phyloP scores from a whole-genome alignment of 345 rosid genomes.

The Aegle marmelos region DNA sequence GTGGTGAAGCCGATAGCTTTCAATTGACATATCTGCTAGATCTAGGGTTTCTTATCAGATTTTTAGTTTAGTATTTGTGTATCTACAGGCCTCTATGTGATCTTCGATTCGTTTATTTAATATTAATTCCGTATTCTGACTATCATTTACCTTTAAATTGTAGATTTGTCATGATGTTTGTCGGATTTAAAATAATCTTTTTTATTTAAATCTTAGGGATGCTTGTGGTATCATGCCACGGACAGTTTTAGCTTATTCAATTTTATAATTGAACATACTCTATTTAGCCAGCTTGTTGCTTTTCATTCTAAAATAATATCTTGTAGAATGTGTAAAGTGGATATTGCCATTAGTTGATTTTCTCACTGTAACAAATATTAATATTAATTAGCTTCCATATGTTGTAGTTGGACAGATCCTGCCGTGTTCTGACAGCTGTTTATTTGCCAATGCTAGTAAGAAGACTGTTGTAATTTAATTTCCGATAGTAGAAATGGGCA shows the following conservation, averaged over 20 bases:
- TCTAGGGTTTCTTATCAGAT: constrained; percentile 2
- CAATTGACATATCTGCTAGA: constrained; percentile 6
- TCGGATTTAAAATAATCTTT: background rate
- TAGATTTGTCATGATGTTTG: background rate
- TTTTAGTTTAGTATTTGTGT: background rate
- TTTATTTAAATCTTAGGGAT: no score
- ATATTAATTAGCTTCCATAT: background rate
- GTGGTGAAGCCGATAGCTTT: constrained; percentile 7
- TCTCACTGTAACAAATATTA: no score
- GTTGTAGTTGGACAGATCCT: background rate
- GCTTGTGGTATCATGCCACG: no score
- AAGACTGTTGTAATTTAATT: background rate
- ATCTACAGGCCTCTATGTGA: background rate
- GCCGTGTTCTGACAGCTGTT: background rate
- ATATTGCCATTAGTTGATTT: no score
- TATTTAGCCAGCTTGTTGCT: no score
- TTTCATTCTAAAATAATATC: background rate
- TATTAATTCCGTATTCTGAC: background rate
- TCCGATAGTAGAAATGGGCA: background rate
- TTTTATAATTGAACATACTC: no score
- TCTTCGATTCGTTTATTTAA: background rate
- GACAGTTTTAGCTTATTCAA: no score
- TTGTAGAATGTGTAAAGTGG: background rate
- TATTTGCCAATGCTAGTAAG: background rate
- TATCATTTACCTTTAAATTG: background rate